Evolutionary conservation across 495 filamentous ascomycete species (phyloP), one percentile per base, ranked within the genome.

Genomic region (Penicillium verhagenii): DNA sequence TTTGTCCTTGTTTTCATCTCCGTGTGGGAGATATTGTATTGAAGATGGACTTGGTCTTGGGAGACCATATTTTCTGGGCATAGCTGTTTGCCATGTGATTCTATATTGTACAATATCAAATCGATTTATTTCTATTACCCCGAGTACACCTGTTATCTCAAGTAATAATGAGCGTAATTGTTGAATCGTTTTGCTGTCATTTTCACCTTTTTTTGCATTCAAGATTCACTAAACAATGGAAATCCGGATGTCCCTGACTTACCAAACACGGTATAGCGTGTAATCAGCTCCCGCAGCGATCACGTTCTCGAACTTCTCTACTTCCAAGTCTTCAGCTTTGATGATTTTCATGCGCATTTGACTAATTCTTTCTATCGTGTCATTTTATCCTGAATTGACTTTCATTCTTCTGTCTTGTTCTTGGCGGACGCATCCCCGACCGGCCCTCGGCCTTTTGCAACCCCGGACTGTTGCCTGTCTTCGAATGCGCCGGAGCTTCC

Each of bases 401-500:
- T 14, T 23, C 39, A 8, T 14, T 45, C 25, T 39, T 28, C 29
- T 44, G 9, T 18, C 19, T 38, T 20, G 13, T 31, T 19, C 11
- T 35, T 35, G 13, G 13, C 16, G 38, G 39, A 42, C 52, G 23
- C 31, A n/a, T 40, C 40, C 8, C 13, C 14, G n/a, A 6, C 35
- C 40, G 24, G 21, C 11, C 49, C 37, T 26, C 37, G 23, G 23
- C 35, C 24, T 46, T 16, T 14, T 23, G 26, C 35, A 48, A 26
- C 38, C 50, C 48, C 57, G 50, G 51, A 54, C 43, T 58, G 59
- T 52, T 63, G 60, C 64, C 64, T 66, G 59, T 58, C 60, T 57
- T 61, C 63, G 63, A 61, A 72, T 72, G 72, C 69, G 70, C 67
- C 66, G 63, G 61, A 68, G 66, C 63, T 65, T 72, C 68, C 65